These are phyloP conservation scores for Xylaria sp. DNA, from an alignment of 2,329 filamentous ascomycete species.

Conservation along the genomic window DNA sequence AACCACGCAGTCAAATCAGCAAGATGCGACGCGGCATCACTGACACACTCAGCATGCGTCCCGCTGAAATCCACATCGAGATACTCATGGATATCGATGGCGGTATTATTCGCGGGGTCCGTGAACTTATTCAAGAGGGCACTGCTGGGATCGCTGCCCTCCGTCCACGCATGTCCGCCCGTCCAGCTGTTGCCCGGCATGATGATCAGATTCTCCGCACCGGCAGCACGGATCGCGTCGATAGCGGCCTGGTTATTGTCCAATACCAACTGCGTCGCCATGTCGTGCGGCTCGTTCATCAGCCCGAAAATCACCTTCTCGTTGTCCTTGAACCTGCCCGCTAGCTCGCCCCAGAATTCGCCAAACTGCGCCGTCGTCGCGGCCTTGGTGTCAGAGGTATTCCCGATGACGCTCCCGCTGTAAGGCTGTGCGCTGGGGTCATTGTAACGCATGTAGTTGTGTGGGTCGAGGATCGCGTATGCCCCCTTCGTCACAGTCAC, in stretches of 20 bases:
- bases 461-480: conserved; percentile 60
- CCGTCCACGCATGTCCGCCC: conserved; percentile 59
- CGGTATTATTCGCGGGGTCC: conserved; percentile 60
- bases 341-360: conserved; percentile 61
- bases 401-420: conserved; percentile 60
- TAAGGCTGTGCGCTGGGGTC: conserved; percentile 60
- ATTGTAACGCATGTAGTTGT: conserved; percentile 66
- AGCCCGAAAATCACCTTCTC: conserved; percentile 61
- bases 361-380: conserved; percentile 59
- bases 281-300: conserved; percentile 63
- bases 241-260: conserved; percentile 60
- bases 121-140: conserved; percentile 54
- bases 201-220: conserved; percentile 59
- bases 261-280: conserved; percentile 57
- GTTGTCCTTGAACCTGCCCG: conserved; percentile 56
- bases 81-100: conserved; percentile 63
- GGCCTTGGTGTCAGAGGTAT: conserved; percentile 55
- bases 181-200: conserved; percentile 61
- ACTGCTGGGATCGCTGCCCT: conserved; percentile 53
- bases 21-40: conserved; percentile 53
- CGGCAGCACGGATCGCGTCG: conserved; percentile 55
- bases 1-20: conserved; percentile 58
- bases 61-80: conserved; percentile 61
- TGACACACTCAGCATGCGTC: conserved; percentile 54
- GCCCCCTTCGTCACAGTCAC: conserved; percentile 59